Base-by-base conservation (phyloP, 495 filamentous ascomycete species). In the Penicillium silybi region DNA sequence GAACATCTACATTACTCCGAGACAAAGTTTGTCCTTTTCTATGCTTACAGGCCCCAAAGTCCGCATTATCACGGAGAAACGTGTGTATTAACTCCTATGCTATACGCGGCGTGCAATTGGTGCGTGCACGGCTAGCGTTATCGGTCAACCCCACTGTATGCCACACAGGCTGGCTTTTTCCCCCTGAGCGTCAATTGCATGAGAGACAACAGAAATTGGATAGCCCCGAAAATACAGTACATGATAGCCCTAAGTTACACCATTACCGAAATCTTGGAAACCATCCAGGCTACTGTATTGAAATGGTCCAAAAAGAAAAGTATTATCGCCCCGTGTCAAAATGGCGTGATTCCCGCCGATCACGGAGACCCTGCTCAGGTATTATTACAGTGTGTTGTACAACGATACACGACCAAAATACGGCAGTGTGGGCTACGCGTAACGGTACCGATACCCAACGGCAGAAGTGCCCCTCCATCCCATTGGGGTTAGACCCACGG, bases 301-400 rank as follows among this genome's bases (percentile, higher is more conserved):
- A 29, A 7, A 29, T 9, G 3, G 13, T 13, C 1, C 4, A 13
- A 3, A 6, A 19, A 16, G 6, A 19, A 16, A 38, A 42, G 27
- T 43, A 37, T 53, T 52, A 58, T 61, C 58, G 48, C 52, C 52
- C 44, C 41, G 32, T 42, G 41, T 49, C 22, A 9, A 27, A 55
- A 62, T 62, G 58, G 58, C 58, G 58, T 62, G 58, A 62, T 62
- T 41, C 8, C 23, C 48, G 56, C 56, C 56, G 56, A 55, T 59
- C 56, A 38, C 56, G 56, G 56, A 58, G 58, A 25, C 44, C 44
- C 22, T n/a, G 27, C 13, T n/a, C 38, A 27, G 45, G 50, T 52
- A 45, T 9, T 15, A 17, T 44, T 35, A 42, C 51, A 37, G 4
- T 19, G 39, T 18, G 6, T 44, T 25, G 27, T 50, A 52, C 40